Percentiles rank a stretch among this genome's conserved stretches.
Conservation (phyloP, 371 early-diverging fungal genomes). For the Rhizopus delemar region DNA sequence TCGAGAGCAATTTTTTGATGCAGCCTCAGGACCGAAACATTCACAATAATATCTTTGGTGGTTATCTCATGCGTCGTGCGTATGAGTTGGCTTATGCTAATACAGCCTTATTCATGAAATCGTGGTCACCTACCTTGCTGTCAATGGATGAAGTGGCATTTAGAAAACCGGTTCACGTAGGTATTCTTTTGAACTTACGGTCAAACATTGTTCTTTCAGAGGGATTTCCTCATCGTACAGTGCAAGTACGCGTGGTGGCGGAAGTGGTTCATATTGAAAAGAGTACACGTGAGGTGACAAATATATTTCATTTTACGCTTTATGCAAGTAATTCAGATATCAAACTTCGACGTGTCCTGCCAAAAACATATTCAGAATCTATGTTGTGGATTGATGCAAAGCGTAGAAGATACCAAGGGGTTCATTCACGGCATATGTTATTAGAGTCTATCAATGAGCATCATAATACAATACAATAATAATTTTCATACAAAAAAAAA, state of each 20-base stretch:
- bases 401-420: conserved; percentile 41
- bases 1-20: conserved; percentile 73
- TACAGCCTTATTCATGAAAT: conserved; percentile 61
- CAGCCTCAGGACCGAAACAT: conserved; percentile 89
- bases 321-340: conserved; percentile 16
- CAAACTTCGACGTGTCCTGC: conserved; percentile 43
- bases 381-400: conserved; percentile 75
- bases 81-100: conserved; percentile 81
- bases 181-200: conserved; percentile 71
- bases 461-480: neutral
- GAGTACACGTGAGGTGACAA: conserved; percentile 66
- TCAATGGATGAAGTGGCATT: conserved; percentile 89
- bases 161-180: conserved; percentile 84
- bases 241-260: conserved; percentile 71
- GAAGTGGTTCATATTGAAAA: conserved; percentile 73
- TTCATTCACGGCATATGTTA: conserved; percentile 28
- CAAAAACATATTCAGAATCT: conserved; percentile 72
- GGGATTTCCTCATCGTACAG: conserved; percentile 53
- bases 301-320: conserved; percentile 84
- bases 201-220: conserved; percentile 69
- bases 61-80: conserved; percentile 74
- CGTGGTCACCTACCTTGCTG: conserved; percentile 51
- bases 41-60: conserved; percentile 93
- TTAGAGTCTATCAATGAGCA: conserved; percentile 13
- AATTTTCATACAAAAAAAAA: neutral